Percentiles rank a stretch among this genome's conserved stretches.
Conservation (phyloP, 495 filamentous ascomycete genomes). For the Letharia columbiana region DNA sequence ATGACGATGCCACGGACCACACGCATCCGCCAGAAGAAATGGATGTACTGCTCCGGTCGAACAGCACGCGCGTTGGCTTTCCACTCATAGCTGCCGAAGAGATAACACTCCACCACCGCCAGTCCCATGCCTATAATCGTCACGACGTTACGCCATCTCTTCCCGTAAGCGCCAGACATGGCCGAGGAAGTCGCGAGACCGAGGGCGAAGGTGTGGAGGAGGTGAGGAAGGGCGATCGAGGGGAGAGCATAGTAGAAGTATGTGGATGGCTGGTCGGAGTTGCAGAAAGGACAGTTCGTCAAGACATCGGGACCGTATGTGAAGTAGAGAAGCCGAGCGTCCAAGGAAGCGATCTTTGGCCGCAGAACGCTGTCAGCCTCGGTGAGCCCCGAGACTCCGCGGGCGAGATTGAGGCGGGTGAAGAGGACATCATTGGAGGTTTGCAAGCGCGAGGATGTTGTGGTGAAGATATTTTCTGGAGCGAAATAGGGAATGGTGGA, state of each 20-base stretch:
- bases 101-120: conserved; percentile 56
- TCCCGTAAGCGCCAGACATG: conserved; percentile 47
- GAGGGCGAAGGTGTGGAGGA: conserved; percentile 62
- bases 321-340: conserved; percentile 71
- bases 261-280: conserved; percentile 55
- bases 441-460: conserved; percentile 72
- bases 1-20: conserved; percentile 51
- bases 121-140: conserved; percentile 53
- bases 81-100: conserved; percentile 52
- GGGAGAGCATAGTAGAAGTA: conserved; percentile 82
- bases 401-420: conserved; percentile 58
- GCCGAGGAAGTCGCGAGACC: conserved; percentile 53
- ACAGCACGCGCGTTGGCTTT: conserved; percentile 48
- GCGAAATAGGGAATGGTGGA: conserved; percentile 59
- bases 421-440: conserved; percentile 82
- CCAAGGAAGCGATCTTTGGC: conserved; percentile 56
- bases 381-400: conserved; percentile 48
- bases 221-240: conserved; percentile 61
- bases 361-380: conserved; percentile 54
- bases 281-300: conserved; percentile 71
- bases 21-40: conserved; percentile 61
- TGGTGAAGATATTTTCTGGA: conserved; percentile 71
- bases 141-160: conserved; percentile 60
- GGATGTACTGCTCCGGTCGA: conserved; percentile 48
- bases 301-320: conserved; percentile 68